Evolutionary conservation across 768 basidiomycete species (phyloP), one percentile per base, ranked within the genome.

Genomic region (Tylopilus felleus): DNA sequence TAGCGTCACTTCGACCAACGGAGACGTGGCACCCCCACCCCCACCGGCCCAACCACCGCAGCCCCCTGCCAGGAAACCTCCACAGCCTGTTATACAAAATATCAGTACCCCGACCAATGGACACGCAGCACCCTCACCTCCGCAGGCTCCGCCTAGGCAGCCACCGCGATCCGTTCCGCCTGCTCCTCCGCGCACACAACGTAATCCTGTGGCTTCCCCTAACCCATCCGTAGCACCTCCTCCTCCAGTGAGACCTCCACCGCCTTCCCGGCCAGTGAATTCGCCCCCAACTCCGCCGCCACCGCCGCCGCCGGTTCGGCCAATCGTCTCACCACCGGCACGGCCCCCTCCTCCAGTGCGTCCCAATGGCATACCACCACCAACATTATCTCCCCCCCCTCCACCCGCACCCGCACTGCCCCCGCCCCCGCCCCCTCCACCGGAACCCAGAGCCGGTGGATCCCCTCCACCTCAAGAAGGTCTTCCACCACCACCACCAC

Each of bases 351-450:
- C 68, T 7, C 70, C 70, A 16, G 55, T 67, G 19, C 60, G 58
- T 29, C 46, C 45, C 27, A 54, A 19, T 70, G 21, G 55, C 61
- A 49, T 61, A 10, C 60, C 75, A 28, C 70, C 76, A 2, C 69
- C 73, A 5, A 72, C 77, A 4, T 72, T 80, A 1, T 73, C 74
- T 73, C 79, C 71, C 0, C 65, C 74, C 0, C 69, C 74, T 0
- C 69, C 39, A 1, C 49, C 16, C 2, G 72, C 81, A 1, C 74
- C 74, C 73, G n/a, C n/a, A n/a, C 78, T 69, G 0, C 65, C 74
- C 0, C 70, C 75, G 0, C 69, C 36, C 7, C 48, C 39, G 0
- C 48, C 48, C 17, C 39, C 0, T 8, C 68, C 65, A 8, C 64
- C 68, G 1, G 62, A 69, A 0, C 47, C 71, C 0, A 63, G 66